Conservation (phyloP, 257 asterid genomes). For the Vinca minor region DNA sequence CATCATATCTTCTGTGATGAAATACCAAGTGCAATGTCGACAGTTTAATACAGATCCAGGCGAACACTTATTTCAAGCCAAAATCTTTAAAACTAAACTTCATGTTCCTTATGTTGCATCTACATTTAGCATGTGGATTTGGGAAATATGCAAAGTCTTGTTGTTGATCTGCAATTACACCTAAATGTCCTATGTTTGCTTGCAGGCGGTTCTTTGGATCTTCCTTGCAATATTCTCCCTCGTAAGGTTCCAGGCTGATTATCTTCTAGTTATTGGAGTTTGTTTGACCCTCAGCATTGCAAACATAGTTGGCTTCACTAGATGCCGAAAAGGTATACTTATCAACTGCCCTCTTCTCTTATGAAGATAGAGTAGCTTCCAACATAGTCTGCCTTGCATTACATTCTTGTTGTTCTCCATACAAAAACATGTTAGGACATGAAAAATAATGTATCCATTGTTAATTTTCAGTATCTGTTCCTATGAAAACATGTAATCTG, state of each 20-base stretch:
- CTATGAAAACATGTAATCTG: neutral
- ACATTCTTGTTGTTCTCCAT: neutral
- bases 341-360: neutral
- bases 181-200: conserved; percentile 14
- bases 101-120: neutral
- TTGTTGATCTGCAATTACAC: conserved; percentile 1
- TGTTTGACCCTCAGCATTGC: conserved; percentile 95
- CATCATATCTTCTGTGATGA: neutral
- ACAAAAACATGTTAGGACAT: neutral
- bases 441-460: neutral
- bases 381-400: neutral
- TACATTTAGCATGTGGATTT: neutral
- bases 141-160: neutral
- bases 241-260: conserved; percentile 87
- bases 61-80: neutral
- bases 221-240: conserved; percentile 78
- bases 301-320: conserved; percentile 92
- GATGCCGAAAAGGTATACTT: conserved; percentile 81
- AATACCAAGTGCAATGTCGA: neutral
- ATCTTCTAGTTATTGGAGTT: conserved; percentile 93
- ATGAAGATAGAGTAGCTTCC: neutral
- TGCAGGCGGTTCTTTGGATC: conserved; percentile 79
- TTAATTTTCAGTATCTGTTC: neutral
- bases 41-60: neutral
- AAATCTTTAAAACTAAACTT: neutral